These are phyloP conservation scores for Musa schizocarpa DNA, from an alignment of 176 grass and related monocot genomes.

Conservation along the genomic window DNA sequence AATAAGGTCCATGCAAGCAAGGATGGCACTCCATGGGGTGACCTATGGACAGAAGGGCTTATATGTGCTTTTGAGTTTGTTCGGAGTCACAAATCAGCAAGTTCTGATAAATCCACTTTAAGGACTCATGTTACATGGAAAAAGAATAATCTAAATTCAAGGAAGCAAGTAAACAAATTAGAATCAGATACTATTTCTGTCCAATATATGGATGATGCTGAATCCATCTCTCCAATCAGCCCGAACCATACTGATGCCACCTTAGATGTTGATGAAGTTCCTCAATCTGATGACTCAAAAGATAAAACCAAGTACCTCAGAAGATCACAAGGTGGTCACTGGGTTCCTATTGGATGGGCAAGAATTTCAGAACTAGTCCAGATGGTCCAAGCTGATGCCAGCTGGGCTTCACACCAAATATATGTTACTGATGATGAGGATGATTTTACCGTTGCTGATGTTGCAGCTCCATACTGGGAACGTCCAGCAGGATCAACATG, in stretches of 20 bases:
- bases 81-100: conserved; percentile 28
- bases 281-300: conserved; percentile 20
- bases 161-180: conserved; percentile 21
- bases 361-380: conserved; percentile 65
- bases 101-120: conserved; percentile 27
- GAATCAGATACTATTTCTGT: background rate
- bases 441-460: conserved; percentile 80
- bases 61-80: conserved; percentile 85
- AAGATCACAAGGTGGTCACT: conserved; percentile 47
- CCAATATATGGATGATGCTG: conserved; percentile 21
- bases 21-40: conserved; percentile 36
- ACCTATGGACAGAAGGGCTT: conserved; percentile 83
- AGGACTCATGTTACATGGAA: conserved; percentile 2
- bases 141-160: conserved; percentile 13
- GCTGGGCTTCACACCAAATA: conserved; percentile 59
- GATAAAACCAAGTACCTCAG: conserved; percentile 9
- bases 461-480: conserved; percentile 90
- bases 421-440: conserved; percentile 59
- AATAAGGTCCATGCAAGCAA: conserved; percentile 34
- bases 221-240: conserved; percentile 10
- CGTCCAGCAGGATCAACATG: conserved; percentile 74
- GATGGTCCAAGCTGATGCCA: conserved; percentile 61
- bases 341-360: conserved; percentile 90
- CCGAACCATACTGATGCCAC: background rate
- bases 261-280: background rate